Evolutionary conservation across 1,284 basidiomycete genomes (phyloP), one percentile per base, ranked within the genome.

Genomic region (Gomphus bonarii): DNA sequence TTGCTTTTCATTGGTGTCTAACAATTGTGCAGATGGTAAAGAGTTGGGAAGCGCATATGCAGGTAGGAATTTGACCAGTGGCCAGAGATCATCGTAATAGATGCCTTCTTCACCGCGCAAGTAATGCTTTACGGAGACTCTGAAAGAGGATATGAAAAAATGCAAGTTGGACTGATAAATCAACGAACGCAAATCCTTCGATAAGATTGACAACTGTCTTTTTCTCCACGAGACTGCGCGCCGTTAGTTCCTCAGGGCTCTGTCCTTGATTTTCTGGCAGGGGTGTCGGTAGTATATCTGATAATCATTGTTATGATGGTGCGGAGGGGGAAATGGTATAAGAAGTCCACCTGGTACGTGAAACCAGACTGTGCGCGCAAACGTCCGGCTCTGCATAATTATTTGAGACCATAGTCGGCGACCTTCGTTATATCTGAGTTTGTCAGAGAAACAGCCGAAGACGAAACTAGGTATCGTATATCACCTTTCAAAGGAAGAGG

Each of bases 401-500:
- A 88, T 82, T 61, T 81, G 76, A 4, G 82, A 81, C 86, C 86
- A 90, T 25, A 82, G 70, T 49, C 76, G 69, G 47, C 86, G 72
- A 3, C 86, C 86, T 63, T 90, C 86, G 62, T 82, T 83, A 68
- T 89, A 72, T 44, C 52, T 54, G n/a, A n/a, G 31, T 49, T 7
- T 16, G 18, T 43, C 25, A 36, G 25, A 40, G 11, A 31, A 14
- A 42, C 25, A 20, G 12, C 42, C 44, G 9, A n/a, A 10, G 16
- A 7, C n/a, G 18, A 18, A 38, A n/a, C 35, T 14, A 38, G 33
- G 22, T 16, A 36, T 14, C 14, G 11, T 12, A 31, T 31, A 36
- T 38, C 50, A 84, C 20, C 84, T 72, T 64, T 87, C 85, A 64
- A 87, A 88, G 20, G 85, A 85, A 2, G 85, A 84, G 2, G 84